Conservation (phyloP, 371 early-diverging fungal genomes). For the Mortierella sp. region DNA sequence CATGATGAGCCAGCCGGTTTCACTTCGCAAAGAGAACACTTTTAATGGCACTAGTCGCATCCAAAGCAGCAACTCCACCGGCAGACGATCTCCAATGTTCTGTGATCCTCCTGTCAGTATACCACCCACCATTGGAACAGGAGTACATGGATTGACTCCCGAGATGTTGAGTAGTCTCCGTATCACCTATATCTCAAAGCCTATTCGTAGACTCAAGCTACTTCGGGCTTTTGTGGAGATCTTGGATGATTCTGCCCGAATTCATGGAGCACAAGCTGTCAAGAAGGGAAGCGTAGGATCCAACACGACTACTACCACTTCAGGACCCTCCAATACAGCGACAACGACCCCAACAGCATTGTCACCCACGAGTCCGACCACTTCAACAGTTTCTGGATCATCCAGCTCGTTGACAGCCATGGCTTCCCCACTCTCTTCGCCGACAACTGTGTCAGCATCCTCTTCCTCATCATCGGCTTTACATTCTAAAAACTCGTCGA, state of each 20-base stretch:
- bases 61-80: too few relatives aligned
- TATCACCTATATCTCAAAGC: constrained; percentile 49
- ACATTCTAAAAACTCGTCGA: constrained; percentile 6
- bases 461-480: not conserved
- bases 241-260: constrained; percentile 38
- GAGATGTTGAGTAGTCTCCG: constrained; percentile 38
- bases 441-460: constrained; percentile 10
- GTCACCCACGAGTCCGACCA: constrained; percentile 14
- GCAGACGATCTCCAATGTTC: too few relatives aligned
- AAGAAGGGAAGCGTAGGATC: constrained; percentile 12
- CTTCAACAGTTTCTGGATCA: not conserved
- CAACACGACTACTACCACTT: not conserved
- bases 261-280: constrained; percentile 29
- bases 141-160: constrained; percentile 34
- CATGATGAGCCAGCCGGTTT: constrained; percentile 29
- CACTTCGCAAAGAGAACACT: constrained; percentile 23
- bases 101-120: too few relatives aligned
- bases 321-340: not conserved
- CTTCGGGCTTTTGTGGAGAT: constrained; percentile 43
- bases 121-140: not conserved
- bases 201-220: constrained; percentile 45
- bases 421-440: constrained; percentile 5
- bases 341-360: not conserved
- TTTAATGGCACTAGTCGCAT: not conserved
- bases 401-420: not conserved